Base-by-base conservation (phyloP, 148 eudicot genomes). In the Diospyros lotus region DNA sequence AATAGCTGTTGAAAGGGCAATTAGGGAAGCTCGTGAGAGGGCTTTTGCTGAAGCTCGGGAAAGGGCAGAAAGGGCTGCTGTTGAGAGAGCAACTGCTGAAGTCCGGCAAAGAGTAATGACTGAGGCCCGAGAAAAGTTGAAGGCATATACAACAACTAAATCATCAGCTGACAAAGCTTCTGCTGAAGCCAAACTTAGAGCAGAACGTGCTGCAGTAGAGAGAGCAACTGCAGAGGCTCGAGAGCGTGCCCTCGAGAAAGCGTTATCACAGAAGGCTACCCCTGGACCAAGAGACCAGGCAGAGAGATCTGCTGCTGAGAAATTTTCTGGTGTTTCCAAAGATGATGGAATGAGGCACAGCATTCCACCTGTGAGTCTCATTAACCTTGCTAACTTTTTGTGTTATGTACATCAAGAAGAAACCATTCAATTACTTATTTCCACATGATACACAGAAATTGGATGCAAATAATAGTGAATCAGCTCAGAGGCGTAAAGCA, bases 171-270 rank as follows among this genome's bases (percentile, higher is more conserved):
- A 90, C 50, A 95, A 89, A 82, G 88, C 88, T 73, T 82, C 91
- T 7, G 64, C 68, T 7, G 90, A 90, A 73, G 93, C 97, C 63
- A 96, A 89, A 80, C 90, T 88, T 64, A 89, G 81, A 81, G 87
- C 90, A 38, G 97, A 96, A 81, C 97, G 99, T 18, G 99, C 98
- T 82, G 98, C 98, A 51, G 99, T 96, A 44, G 99, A 96, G 79
- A 82, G 98, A 82, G 99, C 97, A 12, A 90, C 93, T 61, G 85
- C 88, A 42, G 99, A 96, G 87, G 99, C 99, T 83, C 87, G 98
- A 75, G 94, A 91, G 76, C 99, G 99, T 73, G 99, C 99, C 64
- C 79, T 93, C 66, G 93, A 88, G 73, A 93, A 87, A 84, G 88
- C 97, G 58, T 69, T 87, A 78, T 91, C 94, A n/a, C 94, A 88